phyloP scores from a whole-genome alignment of 108 stramenopile species.

The Aureococcus anophagefferens region DNA sequence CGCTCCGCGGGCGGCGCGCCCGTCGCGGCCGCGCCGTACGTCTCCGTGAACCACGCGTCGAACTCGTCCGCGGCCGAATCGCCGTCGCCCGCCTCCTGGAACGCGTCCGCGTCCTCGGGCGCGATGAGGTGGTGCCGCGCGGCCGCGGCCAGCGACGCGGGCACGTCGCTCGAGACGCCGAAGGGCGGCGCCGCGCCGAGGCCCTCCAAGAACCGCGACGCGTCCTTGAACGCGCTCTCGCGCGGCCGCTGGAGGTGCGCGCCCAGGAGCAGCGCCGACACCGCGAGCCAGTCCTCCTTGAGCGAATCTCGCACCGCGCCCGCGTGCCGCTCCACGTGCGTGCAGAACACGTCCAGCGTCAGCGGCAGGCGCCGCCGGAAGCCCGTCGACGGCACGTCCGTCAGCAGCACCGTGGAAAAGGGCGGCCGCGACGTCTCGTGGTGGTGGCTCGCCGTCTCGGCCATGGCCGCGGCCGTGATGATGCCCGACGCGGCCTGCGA shows the following conservation, averaged over 20 bases:
- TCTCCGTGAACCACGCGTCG: no score
- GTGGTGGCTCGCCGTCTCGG: no score
- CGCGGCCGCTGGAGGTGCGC: conserved; percentile 20
- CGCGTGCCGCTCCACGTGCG: conserved; percentile 34
- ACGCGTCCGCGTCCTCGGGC: neutral
- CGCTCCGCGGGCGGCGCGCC: neutral
- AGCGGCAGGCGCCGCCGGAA: conserved; percentile 33
- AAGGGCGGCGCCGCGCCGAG: neutral
- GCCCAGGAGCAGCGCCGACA: conserved; percentile 19
- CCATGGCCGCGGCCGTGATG: no score
- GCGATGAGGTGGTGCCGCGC: neutral
- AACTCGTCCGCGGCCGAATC: neutral
- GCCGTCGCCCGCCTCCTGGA: neutral
- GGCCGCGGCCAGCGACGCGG: conserved; percentile 9
- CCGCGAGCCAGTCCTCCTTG: conserved; percentile 32
- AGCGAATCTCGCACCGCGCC: conserved; percentile 38
- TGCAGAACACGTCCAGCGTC: conserved; percentile 26
- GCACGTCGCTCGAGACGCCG: neutral
- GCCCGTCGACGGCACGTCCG: conserved; percentile 22
- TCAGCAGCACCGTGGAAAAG: conserved; percentile 30
- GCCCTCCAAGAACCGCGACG: conserved; percentile 13
- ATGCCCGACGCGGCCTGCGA: no score
- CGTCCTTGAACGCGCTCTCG: conserved; percentile 3
- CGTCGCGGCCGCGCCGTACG: neutral
- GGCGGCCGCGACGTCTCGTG: neutral